Base-by-base conservation (phyloP, 768 basidiomycete species). In the Suillus clintonianus region DNA sequence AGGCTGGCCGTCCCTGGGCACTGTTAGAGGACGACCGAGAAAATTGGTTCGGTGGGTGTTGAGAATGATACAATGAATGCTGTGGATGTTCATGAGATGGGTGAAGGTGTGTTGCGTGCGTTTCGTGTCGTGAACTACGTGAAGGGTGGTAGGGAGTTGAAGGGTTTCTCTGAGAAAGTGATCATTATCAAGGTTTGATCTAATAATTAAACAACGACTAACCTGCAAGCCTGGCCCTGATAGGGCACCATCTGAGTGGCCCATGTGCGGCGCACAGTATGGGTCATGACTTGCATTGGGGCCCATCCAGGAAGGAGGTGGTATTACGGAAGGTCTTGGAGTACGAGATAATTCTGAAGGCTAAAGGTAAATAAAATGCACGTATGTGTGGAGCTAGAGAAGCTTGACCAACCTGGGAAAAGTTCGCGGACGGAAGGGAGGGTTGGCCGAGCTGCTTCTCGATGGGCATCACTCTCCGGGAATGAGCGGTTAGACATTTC, bases 341-440 rank as follows among this genome's bases (percentile, higher is more conserved):
- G 80, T 73, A 62, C 78, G 77, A 39, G 83, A 79, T 22, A 86
- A 72, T 68, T 87, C 86, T 71, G 50, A 57, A 22, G 10, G 55
- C 66, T 43, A 66, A 41, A 54, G 61, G 55, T 57, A 47, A 59
- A 41, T 57, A 47, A 55, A 41, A 43, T 15, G n/a, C 27, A 15
- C 51, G 30, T 13, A 42, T 54, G 45, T 41, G 60, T 32, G 41
- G 59, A 27, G 56, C 56, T 41, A 19, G 10, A 57, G 42, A 47
- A 42, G 10, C 3, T n/a, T 56, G 57, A 59, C 66, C 68, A 62
- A 88, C 90, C 84, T 80, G 83, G 78, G 71, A 91, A 87, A 64
- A 91, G 76, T 74, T 89, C 87, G 57, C 88, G 86, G 61, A 91
- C 90, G 54, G 89, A 83, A 45, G 90, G 90, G 63, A 91, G 86